A percentile compares a stretch with the other conserved stretches of the same genome.
These are phyloP conservation scores for Colletotrichum sp. DNA, from an alignment of 2,329 filamentous ascomycete species.

Conservation along the genomic window DNA sequence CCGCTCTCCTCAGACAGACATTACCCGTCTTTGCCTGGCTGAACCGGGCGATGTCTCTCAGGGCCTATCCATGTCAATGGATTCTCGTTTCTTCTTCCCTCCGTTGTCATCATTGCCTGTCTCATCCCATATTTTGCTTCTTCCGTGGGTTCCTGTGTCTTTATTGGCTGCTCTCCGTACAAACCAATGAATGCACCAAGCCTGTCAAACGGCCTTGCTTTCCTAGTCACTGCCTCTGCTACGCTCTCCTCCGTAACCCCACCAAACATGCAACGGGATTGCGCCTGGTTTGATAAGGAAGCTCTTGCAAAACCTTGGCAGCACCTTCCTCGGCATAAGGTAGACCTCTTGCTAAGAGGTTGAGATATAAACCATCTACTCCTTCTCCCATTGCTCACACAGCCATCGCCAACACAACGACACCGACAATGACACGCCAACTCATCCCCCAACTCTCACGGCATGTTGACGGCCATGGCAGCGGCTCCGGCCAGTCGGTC, in stretches of 20 bases:
- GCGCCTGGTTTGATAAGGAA: not conserved
- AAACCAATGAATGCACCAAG: not conserved
- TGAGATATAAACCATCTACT: constrained; percentile 13
- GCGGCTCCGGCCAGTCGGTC: constrained; percentile 2
- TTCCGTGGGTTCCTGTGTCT: not conserved
- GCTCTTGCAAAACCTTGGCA: not conserved
- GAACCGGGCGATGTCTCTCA: not conserved
- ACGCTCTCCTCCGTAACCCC: not conserved
- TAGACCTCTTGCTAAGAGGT: not conserved
- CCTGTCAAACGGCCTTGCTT: not conserved
- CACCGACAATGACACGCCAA: constrained; percentile 19
- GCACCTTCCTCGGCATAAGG: not conserved
- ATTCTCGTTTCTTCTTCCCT: not conserved
- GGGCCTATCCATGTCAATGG: not conserved
- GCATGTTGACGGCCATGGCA: constrained; percentile 14
- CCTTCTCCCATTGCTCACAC: not conserved
- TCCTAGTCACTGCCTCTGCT: not conserved
- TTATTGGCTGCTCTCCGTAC: constrained; percentile 5
- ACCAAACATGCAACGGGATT: not conserved
- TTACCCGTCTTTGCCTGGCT: not conserved
- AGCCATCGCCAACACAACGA: not conserved
- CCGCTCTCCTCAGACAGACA: not conserved
- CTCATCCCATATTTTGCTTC: not conserved
- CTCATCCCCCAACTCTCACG: constrained; percentile 18
- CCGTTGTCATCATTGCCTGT: not conserved